A percentile compares a stretch with the other conserved stretches of the same genome.
phyloP scores from a whole-genome alignment of 345 rosid genomes.

The Punica granatum region DNA sequence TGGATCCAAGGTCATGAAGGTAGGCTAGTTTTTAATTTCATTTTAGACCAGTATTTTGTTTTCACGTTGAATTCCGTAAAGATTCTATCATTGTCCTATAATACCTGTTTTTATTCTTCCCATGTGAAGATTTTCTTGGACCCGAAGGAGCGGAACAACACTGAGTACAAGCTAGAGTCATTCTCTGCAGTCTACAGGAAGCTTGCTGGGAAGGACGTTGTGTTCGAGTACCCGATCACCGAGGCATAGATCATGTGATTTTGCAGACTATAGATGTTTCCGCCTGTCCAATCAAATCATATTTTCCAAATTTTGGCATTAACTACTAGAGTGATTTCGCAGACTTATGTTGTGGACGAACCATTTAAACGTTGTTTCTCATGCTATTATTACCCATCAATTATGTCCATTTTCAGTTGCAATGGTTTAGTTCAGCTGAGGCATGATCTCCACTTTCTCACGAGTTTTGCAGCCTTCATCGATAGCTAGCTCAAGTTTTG shows the following conservation, averaged over 20 bases:
- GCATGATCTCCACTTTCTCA: too few relatives aligned
- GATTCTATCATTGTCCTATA: neutral
- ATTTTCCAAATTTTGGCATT: neutral
- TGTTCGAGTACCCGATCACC: conserved; percentile 59
- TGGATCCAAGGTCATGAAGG: conserved; percentile 82
- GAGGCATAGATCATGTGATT: conserved; percentile 34
- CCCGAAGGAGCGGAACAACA: conserved; percentile 71
- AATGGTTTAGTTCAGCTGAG: too few relatives aligned
- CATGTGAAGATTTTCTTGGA: conserved; percentile 62
- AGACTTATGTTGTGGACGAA: too few relatives aligned
- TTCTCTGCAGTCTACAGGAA: conserved; percentile 75
- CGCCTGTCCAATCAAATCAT: neutral
- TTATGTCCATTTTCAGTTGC: too few relatives aligned
- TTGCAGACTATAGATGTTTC: neutral
- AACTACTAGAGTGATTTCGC: too few relatives aligned
- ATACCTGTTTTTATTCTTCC: neutral
- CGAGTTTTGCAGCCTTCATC: too few relatives aligned
- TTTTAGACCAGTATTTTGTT: too few relatives aligned
- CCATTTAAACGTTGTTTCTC: too few relatives aligned
- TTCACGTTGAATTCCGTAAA: neutral
- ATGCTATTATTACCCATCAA: too few relatives aligned
- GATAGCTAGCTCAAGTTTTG: too few relatives aligned
- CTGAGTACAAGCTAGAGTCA: conserved; percentile 72
- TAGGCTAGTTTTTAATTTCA: too few relatives aligned
- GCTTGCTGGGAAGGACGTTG: conserved; percentile 77